Percentiles rank a stretch among this genome's conserved stretches.
Evolutionary conservation across 2,329 filamentous ascomycete genomes (phyloP).

Genomic region (Phoma sp.): DNA sequence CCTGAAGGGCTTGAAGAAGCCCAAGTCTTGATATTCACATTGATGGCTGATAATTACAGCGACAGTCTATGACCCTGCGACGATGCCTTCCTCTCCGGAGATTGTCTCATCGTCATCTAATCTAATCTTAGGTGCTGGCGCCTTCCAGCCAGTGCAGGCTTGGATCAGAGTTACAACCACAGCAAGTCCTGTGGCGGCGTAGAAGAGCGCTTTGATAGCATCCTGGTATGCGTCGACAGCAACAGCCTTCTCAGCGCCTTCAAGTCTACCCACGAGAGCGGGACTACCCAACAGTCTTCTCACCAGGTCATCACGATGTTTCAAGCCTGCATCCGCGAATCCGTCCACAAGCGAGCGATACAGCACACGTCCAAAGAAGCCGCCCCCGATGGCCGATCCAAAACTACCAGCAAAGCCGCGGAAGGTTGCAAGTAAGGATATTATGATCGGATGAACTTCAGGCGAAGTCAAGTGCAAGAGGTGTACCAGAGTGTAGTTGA

Average conservation of each 20-base stretch:
- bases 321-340: conserved; percentile 57
- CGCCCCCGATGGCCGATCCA: conserved; percentile 78
- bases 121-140: conserved; percentile 33
- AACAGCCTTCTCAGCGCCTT: conserved; percentile 57
- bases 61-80: conserved; percentile 1
- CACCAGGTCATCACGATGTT: conserved; percentile 54
- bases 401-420: conserved; percentile 82
- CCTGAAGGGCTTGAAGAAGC: too few relatives aligned
- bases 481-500: conserved; percentile 85
- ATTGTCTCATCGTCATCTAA: conserved; percentile 29
- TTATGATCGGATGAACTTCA: conserved; percentile 74
- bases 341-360: conserved; percentile 60
- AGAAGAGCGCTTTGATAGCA: conserved; percentile 60
- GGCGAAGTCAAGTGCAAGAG: conserved; percentile 72
- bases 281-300: conserved; percentile 65
- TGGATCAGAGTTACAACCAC: conserved; percentile 59
- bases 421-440: conserved; percentile 78
- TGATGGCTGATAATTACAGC: too few relatives aligned
- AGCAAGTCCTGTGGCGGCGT: conserved; percentile 58
- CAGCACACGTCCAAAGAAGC: conserved; percentile 71
- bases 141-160: conserved; percentile 64
- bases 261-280: conserved; percentile 57
- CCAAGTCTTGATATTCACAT: too few relatives aligned
- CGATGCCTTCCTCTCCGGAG: conserved; percentile 26
- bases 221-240: conserved; percentile 61